These are phyloP conservation scores for Malassezia japonica DNA, from an alignment of 1,284 basidiomycete genomes.

Conservation along the genomic window DNA sequence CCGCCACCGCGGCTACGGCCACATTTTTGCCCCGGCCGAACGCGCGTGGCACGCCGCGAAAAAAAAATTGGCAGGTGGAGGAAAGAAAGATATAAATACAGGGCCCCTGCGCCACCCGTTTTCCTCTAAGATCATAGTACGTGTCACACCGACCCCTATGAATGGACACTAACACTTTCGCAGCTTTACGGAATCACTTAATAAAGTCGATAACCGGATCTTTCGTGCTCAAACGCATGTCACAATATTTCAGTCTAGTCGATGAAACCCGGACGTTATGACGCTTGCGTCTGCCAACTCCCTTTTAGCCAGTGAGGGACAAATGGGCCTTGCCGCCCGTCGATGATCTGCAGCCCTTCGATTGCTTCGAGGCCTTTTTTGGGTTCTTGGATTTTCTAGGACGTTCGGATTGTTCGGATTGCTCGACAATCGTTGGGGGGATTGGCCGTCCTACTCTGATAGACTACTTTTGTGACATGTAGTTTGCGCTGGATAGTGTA, in stretches of 20 bases:
- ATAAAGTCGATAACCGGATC: conserved; percentile 46
- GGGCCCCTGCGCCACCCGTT: background rate
- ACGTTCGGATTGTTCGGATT: conserved; percentile 34
- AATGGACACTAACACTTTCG: background rate
- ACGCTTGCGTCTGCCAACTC: conserved; percentile 23
- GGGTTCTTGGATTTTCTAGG: conserved; percentile 30
- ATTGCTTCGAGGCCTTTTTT: conserved; percentile 21
- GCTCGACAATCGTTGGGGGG: conserved; percentile 42
- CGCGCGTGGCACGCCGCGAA: no score
- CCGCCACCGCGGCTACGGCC: no score
- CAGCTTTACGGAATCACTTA: conserved; percentile 46
- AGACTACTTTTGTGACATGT: conserved; percentile 14
- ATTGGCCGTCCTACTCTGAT: conserved; percentile 44
- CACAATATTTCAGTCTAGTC: conserved; percentile 44
- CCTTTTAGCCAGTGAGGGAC: conserved; percentile 41
- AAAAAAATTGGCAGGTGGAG: background rate
- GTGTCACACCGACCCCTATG: background rate
- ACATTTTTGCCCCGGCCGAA: no score
- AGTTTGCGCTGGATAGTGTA: background rate
- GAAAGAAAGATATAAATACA: conserved; percentile 7
- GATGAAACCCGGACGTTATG: conserved; percentile 41
- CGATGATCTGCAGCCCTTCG: conserved; percentile 42
- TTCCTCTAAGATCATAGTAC: conserved; percentile 20
- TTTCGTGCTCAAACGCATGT: conserved; percentile 44
- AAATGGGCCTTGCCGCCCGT: conserved; percentile 39